These are phyloP conservation scores for Naegleria lovaniensis DNA, from an alignment of 208 protist genomes.

Conservation along the genomic window DNA sequence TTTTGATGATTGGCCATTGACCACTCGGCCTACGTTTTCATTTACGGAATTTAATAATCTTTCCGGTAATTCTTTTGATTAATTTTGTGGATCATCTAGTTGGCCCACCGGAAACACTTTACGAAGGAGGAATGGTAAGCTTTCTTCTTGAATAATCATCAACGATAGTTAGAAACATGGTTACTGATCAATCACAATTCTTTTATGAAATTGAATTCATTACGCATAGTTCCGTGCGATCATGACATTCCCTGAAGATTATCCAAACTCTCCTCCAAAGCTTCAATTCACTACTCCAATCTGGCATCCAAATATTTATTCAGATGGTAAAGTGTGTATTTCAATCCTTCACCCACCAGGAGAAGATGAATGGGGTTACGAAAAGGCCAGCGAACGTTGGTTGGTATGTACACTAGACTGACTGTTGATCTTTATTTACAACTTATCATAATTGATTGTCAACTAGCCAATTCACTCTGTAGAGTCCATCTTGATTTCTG, in stretches of 20 bases:
- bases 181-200: too few species aligned
- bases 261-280: conserved; percentile 60
- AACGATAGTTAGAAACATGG: too few species aligned
- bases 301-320: conserved; percentile 70
- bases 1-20: background rate
- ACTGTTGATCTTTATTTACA: background rate
- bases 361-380: conserved; percentile 56
- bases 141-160: background rate
- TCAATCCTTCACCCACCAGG: conserved; percentile 73
- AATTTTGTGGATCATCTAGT: background rate
- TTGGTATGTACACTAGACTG: background rate
- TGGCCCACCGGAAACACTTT: conserved; percentile 29
- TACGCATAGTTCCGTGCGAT: conserved; percentile 44
- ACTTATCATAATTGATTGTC: background rate
- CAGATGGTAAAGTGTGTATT: conserved; percentile 73
- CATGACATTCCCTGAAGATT: conserved; percentile 57
- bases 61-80: too few species aligned
- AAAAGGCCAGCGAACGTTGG: conserved; percentile 49
- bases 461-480: conserved; percentile 52
- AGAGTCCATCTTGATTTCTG: conserved; percentile 54
- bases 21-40: too few species aligned
- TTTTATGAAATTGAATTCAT: too few species aligned
- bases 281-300: conserved; percentile 63
- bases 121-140: conserved; percentile 44
- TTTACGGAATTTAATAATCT: background rate